Conservation (phyloP, 2,329 filamentous ascomycete species). For the Aspergillus ruber region DNA sequence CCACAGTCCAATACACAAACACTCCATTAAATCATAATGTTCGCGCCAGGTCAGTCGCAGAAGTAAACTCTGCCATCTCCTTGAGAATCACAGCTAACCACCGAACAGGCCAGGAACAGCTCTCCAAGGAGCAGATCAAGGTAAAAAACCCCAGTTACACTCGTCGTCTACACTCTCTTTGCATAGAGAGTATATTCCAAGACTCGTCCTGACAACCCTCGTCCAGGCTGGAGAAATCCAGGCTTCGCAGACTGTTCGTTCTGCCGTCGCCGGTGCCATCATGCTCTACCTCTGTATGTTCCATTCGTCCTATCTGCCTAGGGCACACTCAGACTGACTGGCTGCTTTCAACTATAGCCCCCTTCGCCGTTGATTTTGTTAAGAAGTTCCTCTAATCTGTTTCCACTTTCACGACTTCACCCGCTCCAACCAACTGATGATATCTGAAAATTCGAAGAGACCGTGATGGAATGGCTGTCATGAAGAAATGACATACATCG, state of each 20-base stretch:
- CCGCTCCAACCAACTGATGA: no score
- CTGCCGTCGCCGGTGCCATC: constrained; percentile 48
- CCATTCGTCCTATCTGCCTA: neutral
- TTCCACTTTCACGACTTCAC: neutral
- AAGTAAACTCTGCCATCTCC: neutral
- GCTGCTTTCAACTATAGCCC: constrained; percentile 26
- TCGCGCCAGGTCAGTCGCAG: constrained; percentile 24
- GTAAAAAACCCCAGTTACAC: constrained; percentile 21
- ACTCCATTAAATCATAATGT: constrained; percentile 19
- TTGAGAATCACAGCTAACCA: neutral
- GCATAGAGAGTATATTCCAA: no score
- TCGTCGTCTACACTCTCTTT: neutral
- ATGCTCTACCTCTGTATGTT: constrained; percentile 57
- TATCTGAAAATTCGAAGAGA: neutral
- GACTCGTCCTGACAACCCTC: neutral
- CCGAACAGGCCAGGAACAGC: constrained; percentile 35
- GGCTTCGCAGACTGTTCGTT: constrained; percentile 49
- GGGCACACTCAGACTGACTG: neutral
- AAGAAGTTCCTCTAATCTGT: constrained; percentile 39
- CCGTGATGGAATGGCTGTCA: neutral
- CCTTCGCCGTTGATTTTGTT: constrained; percentile 45
- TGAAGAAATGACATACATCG: neutral
- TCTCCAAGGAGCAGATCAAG: constrained; percentile 42
- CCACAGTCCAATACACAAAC: constrained; percentile 4
- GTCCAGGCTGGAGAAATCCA: constrained; percentile 46